phyloP scores from a whole-genome alignment of 108 stramenopile species.

The Skeletonema costatum region DNA sequence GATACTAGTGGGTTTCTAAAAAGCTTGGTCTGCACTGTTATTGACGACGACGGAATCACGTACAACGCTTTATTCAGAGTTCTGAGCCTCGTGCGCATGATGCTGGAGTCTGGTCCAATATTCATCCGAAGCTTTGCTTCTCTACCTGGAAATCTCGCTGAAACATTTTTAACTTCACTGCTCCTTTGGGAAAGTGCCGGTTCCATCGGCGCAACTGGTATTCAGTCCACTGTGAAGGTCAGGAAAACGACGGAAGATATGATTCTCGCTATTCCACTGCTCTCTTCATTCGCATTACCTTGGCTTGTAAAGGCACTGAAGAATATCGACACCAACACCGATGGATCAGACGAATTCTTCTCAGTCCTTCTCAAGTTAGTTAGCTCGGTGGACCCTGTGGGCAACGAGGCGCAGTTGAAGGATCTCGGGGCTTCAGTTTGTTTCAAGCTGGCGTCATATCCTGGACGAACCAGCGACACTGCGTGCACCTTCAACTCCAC shows the following conservation, averaged over 20 bases:
- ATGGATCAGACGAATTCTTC: conserved; percentile 80
- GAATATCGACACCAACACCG: conserved; percentile 59
- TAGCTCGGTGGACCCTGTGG: conserved; percentile 12
- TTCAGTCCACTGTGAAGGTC: conserved; percentile 61
- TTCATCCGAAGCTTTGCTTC: conserved; percentile 57
- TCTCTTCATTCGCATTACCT: conserved; percentile 67
- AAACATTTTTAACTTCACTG: conserved; percentile 75
- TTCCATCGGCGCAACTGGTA: conserved; percentile 32
- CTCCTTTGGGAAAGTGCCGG: conserved; percentile 73
- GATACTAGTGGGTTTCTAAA: conserved; percentile 67
- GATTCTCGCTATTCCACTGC: conserved; percentile 65
- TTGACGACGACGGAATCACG: conserved; percentile 75
- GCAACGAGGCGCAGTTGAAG: conserved; percentile 43
- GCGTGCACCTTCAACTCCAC: conserved; percentile 63
- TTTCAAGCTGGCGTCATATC: conserved; percentile 76
- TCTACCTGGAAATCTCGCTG: conserved; percentile 66
- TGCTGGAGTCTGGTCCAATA: conserved; percentile 58
- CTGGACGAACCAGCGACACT: conserved; percentile 58
- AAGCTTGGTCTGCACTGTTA: conserved; percentile 76
- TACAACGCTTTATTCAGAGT: conserved; percentile 76
- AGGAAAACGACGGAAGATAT: conserved; percentile 72
- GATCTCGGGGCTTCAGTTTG: conserved; percentile 79
- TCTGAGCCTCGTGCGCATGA: conserved; percentile 66
- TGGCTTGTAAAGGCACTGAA: conserved; percentile 80
- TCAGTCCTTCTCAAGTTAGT: conserved; percentile 76